These are phyloP conservation scores for Phoenix roebelenii DNA, from an alignment of 176 grass and related monocot species.

Conservation along the genomic window DNA sequence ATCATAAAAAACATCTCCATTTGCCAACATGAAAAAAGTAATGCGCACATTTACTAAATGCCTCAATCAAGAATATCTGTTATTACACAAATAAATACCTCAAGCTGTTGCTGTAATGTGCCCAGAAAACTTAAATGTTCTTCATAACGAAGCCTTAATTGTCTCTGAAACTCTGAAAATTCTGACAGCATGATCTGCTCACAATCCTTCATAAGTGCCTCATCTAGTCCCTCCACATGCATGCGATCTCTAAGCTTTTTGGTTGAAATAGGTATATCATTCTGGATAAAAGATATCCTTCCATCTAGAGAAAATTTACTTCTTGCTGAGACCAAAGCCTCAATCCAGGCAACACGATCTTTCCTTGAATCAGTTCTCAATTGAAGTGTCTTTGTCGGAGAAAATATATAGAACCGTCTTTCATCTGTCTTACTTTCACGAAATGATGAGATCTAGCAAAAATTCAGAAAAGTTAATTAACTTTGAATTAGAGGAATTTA, in stretches of 20 bases:
- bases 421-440: constrained; percentile 94
- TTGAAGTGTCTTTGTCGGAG: constrained; percentile 79
- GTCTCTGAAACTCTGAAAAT: constrained; percentile 59
- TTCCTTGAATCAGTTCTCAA: constrained; percentile 66
- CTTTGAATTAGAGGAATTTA: not conserved
- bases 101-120: constrained; percentile 48
- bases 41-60: not conserved
- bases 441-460: constrained; percentile 77
- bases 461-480: constrained; percentile 29
- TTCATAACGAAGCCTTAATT: constrained; percentile 56
- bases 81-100: constrained; percentile 37
- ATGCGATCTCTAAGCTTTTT: constrained; percentile 63
- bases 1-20: too few relatives aligned
- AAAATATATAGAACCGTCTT: constrained; percentile 81
- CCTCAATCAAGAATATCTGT: not conserved
- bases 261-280: constrained; percentile 55
- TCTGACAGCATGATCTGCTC: constrained; percentile 80
- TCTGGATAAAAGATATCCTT: constrained; percentile 25
- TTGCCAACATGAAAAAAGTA: not conserved
- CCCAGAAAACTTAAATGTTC: constrained; percentile 61
- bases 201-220: constrained; percentile 65
- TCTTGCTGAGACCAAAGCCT: constrained; percentile 68
- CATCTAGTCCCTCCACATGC: constrained; percentile 64
- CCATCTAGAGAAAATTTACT: constrained; percentile 47
- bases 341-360: constrained; percentile 83